phyloP scores from a whole-genome alignment of 768 basidiomycete genomes.

The Termitomyces sp. region DNA sequence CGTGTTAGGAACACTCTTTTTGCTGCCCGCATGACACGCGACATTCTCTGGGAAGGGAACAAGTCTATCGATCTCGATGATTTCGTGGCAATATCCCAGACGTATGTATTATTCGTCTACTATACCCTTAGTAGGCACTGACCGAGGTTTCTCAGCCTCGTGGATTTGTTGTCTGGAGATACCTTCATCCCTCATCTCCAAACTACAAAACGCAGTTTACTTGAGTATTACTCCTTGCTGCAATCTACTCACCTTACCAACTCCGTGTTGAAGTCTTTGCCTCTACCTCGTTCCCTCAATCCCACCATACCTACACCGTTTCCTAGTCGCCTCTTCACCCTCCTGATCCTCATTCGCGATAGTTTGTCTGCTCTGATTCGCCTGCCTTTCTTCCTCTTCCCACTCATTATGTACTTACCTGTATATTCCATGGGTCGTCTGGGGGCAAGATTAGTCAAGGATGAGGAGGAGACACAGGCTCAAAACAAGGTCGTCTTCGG shows the following conservation, averaged over 20 bases:
- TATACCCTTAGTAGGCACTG: slow-evolving; percentile 5
- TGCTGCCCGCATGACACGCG: slow-evolving; percentile 86
- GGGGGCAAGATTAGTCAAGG: slow-evolving; percentile 68
- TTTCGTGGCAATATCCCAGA: slow-evolving; percentile 83
- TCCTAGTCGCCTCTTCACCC: slow-evolving; percentile 78
- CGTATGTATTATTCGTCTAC: slow-evolving; percentile 47
- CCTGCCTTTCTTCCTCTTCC: slow-evolving; percentile 87
- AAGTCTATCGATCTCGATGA: slow-evolving; percentile 72
- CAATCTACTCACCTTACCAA: slow-evolving; percentile 81
- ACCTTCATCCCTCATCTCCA: slow-evolving; percentile 55
- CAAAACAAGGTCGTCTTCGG: slow-evolving; percentile 96
- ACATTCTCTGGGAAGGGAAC: slow-evolving; percentile 88
- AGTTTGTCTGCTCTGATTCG: slow-evolving; percentile 63
- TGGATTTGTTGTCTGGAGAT: slow-evolving; percentile 79
- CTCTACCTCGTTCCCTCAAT: slow-evolving; percentile 79
- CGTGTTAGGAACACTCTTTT: slow-evolving; percentile 78
- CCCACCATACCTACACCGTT: slow-evolving; percentile 69
- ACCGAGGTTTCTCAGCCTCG: slow-evolving; percentile 47
- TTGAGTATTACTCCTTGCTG: slow-evolving; percentile 86
- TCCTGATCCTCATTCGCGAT: slow-evolving; percentile 74
- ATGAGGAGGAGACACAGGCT: slow-evolving; percentile 93
- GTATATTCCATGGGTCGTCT: slow-evolving; percentile 77
- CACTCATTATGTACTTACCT: slow-evolving; percentile 78
- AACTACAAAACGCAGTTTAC: slow-evolving; percentile 60
- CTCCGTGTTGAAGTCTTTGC: slow-evolving; percentile 75